Base-by-base conservation (phyloP, 1,284 basidiomycete species). In the Rhodotorula sp. region DNA sequence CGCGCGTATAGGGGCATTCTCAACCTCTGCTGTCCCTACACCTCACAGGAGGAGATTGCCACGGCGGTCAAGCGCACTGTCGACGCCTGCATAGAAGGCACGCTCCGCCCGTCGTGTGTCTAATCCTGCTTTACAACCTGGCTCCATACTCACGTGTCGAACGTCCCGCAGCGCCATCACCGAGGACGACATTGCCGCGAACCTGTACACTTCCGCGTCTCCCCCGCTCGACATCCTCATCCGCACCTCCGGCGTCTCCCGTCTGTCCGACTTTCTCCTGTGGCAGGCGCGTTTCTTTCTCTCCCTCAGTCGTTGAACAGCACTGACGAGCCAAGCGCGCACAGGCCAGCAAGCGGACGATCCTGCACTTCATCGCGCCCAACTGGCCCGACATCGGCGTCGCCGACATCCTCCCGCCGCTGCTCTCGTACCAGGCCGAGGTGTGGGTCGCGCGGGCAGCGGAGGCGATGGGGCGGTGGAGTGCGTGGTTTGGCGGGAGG, bases 311-410 rank as follows among this genome's bases (percentile, higher is more conserved):
- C 57, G 57, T 10, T 58, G 27, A 36, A 51, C 51, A 22, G 29
- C n/a, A n/a, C 32, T 51, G 6, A 7, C 5, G 29, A 19, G 19
- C 56, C 29, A 63, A 53, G 65, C 21, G 12, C 37, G 39, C 53
- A 50, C 81, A 94, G 89, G 88, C 88, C 76, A 90, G 86, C 66
- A 89, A 93, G 77, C 82, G 90, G 75, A 92, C 93, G 0, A 92
- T 95, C 76, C 83, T 99, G n/a, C 92, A 98, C 80, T 96, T 97
- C 81, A 87, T 89, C n/a, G 83, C 88, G 46, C 88, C 88, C 0
- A 96, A 91, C 80, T 99, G 97, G 97, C 97, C 97, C 0, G 90
- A 95, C 69, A 97, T 98, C 80, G 92, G 94, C 4, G 81, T 98
- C 10, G 85, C 87, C 66, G 92, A 99, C 78, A 88, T 97, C 79